A percentile compares a stretch with the other conserved stretches of the same genome.
phyloP scores from a whole-genome alignment of 192 early-diverging fungal species.

The Thamnidium elegans region DNA sequence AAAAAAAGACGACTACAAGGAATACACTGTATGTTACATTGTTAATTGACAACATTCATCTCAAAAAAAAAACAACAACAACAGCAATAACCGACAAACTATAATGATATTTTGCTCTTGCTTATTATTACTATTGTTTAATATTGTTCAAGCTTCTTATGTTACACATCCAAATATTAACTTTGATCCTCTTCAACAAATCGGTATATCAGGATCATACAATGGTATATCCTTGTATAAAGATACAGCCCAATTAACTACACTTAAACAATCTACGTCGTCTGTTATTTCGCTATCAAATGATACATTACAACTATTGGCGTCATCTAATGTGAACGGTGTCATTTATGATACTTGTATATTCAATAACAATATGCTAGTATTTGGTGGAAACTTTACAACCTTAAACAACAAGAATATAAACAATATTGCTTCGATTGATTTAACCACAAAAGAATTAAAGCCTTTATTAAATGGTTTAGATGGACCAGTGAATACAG shows the following conservation, averaged over 20 bases:
- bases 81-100: not conserved
- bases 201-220: conserved; percentile 27
- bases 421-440: conserved; percentile 29
- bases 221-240: conserved; percentile 29
- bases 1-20: too few species aligned
- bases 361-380: conserved; percentile 14
- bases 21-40: not conserved
- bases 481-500: conserved; percentile 32
- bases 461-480: conserved; percentile 20
- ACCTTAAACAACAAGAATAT: not conserved
- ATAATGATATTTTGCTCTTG: not conserved
- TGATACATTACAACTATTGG: conserved; percentile 18
- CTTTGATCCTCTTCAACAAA: conserved; percentile 6
- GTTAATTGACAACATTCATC: not conserved
- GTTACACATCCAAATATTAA: conserved; percentile 19
- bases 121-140: not conserved
- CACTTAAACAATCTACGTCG: conserved; percentile 11
- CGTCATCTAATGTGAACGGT: conserved; percentile 19
- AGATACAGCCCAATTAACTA: conserved; percentile 27
- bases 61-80: not conserved
- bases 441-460: conserved; percentile 12
- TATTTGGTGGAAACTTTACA: conserved; percentile 34
- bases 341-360: conserved; percentile 25
- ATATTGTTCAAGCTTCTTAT: not conserved
- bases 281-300: conserved; percentile 25